A percentile compares a stretch with the other conserved stretches of the same genome.
phyloP scores from a whole-genome alignment of 805 yeast genomes.

The Candida pini region DNA sequence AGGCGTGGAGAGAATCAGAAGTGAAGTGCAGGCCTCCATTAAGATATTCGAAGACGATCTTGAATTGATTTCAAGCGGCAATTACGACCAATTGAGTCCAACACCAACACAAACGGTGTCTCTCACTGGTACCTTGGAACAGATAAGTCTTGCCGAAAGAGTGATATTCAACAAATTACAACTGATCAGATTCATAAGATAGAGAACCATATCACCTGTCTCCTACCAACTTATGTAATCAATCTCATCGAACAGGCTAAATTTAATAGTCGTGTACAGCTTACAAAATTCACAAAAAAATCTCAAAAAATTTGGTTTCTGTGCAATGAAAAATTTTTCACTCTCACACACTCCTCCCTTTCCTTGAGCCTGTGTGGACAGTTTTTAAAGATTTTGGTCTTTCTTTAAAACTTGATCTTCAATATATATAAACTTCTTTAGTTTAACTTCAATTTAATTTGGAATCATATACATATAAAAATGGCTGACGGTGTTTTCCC shows the following conservation, averaged over 20 bases:
- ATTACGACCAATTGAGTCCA: not conserved
- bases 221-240: not conserved
- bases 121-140: constrained; percentile 8
- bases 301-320: constrained; percentile 11
- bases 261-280: not conserved
- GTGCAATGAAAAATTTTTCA: constrained; percentile 17
- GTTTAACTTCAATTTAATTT: constrained; percentile 1
- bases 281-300: not conserved
- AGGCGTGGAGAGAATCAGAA: constrained; percentile 32
- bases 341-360: constrained; percentile 2
- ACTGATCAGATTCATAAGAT: not conserved
- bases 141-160: constrained; percentile 9
- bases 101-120: constrained; percentile 10
- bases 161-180: constrained; percentile 3
- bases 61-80: constrained; percentile 3
- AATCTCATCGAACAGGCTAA: too few species aligned
- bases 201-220: too few species aligned
- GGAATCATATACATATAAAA: too few species aligned
- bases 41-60: constrained; percentile 29
- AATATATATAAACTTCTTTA: not conserved
- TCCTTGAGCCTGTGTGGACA: not conserved
- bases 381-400: not conserved
- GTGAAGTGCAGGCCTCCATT: constrained; percentile 31
- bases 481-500: constrained; percentile 99
- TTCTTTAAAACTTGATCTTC: not conserved